phyloP scores from a whole-genome alignment of 805 yeast species.

The Yarrowia porcina region DNA sequence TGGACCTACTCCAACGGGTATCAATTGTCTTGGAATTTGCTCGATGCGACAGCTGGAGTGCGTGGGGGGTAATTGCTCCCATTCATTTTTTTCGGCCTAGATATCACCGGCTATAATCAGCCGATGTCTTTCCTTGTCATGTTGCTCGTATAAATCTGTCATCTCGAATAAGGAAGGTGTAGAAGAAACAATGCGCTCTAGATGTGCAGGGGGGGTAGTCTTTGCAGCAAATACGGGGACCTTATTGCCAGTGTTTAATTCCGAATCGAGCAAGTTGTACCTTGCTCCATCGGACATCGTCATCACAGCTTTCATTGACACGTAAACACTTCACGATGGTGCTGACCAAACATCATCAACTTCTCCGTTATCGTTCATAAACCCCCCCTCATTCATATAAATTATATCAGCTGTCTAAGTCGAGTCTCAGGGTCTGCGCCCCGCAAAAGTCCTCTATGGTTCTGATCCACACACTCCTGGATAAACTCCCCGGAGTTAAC shows the following conservation, averaged over 20 bases:
- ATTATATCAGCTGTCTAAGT: constrained; percentile 17
- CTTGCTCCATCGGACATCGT: too few species aligned
- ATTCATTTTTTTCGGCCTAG: too few species aligned
- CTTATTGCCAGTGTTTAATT: neutral
- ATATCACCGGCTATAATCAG: neutral
- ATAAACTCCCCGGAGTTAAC: constrained; percentile 47
- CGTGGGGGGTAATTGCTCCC: neutral
- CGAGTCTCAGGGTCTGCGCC: constrained; percentile 20
- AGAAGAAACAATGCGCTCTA: neutral
- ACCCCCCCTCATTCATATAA: constrained; percentile 12
- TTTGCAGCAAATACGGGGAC: neutral
- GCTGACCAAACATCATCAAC: too few species aligned
- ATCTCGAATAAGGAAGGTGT: neutral
- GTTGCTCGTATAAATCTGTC: neutral
- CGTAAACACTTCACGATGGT: too few species aligned
- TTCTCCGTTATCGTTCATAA: neutral
- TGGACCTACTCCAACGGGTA: neutral
- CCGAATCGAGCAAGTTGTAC: neutral
- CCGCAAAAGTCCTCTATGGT: constrained; percentile 9
- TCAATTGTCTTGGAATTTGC: neutral
- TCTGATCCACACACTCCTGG: constrained; percentile 23
- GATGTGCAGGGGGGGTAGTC: neutral
- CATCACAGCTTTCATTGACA: too few species aligned
- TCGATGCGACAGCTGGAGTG: neutral
- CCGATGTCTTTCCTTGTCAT: neutral